A percentile compares a stretch with the other conserved stretches of the same genome.
Conservation (phyloP, 139 green algal species). For the Chlorella vulgaris region DNA sequence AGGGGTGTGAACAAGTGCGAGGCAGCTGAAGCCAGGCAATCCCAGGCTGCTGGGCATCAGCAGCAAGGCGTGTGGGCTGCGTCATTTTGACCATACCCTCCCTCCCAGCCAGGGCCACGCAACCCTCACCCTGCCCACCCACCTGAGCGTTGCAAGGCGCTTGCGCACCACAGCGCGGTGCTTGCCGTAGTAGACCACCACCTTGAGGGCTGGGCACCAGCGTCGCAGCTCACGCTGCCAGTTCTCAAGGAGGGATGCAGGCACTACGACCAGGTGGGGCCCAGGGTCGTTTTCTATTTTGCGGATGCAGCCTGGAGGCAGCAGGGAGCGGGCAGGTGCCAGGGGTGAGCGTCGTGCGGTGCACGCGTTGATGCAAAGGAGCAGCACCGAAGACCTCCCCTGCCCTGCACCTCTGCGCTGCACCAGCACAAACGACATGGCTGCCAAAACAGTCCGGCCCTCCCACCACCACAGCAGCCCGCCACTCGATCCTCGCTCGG, state of each 20-base stretch:
- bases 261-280: conserved; percentile 75
- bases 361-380: not conserved
- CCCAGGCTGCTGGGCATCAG: no score
- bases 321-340: not conserved
- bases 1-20: no score
- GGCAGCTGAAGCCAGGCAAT: no score
- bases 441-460: no score
- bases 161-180: conserved; percentile 58
- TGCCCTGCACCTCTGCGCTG: no score
- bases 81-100: no score
- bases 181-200: conserved; percentile 82
- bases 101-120: not conserved
- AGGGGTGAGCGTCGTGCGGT: not conserved
- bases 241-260: conserved; percentile 88
- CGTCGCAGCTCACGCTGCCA: conserved; percentile 85
- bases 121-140: conserved; percentile 2
- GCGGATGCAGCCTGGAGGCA: conserved; percentile 29
- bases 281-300: conserved; percentile 43
- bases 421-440: no score
- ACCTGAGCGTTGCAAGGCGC: conserved; percentile 45
- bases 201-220: conserved; percentile 74
- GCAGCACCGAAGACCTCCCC: no score
- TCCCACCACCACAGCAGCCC: not conserved
- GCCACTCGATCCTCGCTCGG: not conserved
- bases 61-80: no score